These are phyloP conservation scores for Medicago ruthenica DNA, from an alignment of 306 rosid species.

Conservation along the genomic window DNA sequence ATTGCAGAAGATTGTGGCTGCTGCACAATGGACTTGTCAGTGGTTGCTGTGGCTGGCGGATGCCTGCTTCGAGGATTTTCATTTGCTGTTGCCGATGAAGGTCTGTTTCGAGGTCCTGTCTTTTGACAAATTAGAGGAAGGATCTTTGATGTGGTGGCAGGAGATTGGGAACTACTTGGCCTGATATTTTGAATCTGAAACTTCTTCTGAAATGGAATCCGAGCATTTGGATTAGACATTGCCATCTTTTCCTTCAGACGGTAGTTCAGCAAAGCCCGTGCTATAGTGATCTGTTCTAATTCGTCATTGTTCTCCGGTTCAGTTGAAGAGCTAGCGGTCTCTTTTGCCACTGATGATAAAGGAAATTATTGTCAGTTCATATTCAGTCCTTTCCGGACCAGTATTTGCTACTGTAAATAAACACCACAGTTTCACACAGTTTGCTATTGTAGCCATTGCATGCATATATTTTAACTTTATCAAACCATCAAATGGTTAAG, in stretches of 20 bases:
- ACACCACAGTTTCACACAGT: too few relatives aligned
- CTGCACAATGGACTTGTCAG: conserved; percentile 51
- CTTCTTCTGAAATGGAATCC: conserved; percentile 72
- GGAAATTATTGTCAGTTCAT: conserved; percentile 38
- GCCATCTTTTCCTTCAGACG: conserved; percentile 82
- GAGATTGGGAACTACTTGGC: conserved; percentile 79
- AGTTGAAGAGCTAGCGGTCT: conserved; percentile 60
- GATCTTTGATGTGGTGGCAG: conserved; percentile 77
- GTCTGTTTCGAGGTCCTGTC: conserved; percentile 57
- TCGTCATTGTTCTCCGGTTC: conserved; percentile 87
- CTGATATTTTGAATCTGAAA: conserved; percentile 71
- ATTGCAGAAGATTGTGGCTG: conserved; percentile 48
- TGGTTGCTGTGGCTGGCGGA: conserved; percentile 43
- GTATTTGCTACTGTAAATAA: too few relatives aligned
- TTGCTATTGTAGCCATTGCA: too few relatives aligned
- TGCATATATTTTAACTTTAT: too few relatives aligned
- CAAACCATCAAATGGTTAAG: too few relatives aligned
- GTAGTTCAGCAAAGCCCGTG: conserved; percentile 77
- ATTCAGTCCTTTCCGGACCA: too few relatives aligned
- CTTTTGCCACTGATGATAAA: conserved; percentile 72
- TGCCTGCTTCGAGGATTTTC: conserved; percentile 59
- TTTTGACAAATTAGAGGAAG: conserved; percentile 89
- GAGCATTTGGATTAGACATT: conserved; percentile 69
- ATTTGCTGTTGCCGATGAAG: conserved; percentile 46
- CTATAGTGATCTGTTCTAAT: conserved; percentile 92